Percentiles rank a stretch among this genome's conserved stretches.
Evolutionary conservation across 2,329 filamentous ascomycete genomes (phyloP).

Genomic region (Venturia asperata): DNA sequence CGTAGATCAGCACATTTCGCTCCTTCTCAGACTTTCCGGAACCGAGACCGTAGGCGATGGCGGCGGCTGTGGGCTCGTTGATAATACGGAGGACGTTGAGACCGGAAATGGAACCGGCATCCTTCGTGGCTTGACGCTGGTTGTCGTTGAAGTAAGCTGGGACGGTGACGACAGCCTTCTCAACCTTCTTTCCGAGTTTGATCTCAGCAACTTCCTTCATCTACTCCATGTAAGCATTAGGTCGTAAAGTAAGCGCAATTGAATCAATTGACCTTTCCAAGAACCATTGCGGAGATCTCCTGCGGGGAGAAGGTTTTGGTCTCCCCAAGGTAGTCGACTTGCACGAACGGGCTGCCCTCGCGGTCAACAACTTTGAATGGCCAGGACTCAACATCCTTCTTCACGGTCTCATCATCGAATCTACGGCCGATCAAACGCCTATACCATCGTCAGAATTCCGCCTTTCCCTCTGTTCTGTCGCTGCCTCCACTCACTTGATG

Average conservation of each 20-base stretch:
- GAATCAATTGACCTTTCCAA: constrained; percentile 69
- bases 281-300: constrained; percentile 98
- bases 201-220: constrained; percentile 99
- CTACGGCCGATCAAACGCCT: constrained; percentile 97
- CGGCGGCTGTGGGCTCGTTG: constrained; percentile 96
- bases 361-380: constrained; percentile 97
- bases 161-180: constrained; percentile 98
- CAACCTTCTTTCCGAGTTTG: constrained; percentile 97
- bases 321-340: constrained; percentile 94
- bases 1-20: constrained; percentile 98
- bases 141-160: constrained; percentile 99
- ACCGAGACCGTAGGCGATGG: constrained; percentile 87
- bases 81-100: constrained; percentile 99
- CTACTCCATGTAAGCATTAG: constrained; percentile 40
- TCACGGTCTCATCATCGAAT: constrained; percentile 91
- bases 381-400: constrained; percentile 99
- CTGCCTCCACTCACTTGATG: constrained; percentile 68
- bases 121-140: constrained; percentile 97
- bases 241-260: background rate
- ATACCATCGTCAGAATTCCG: constrained; percentile 20
- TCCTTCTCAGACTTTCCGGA: constrained; percentile 72
- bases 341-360: constrained; percentile 78
- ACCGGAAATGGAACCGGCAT: constrained; percentile 92
- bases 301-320: constrained; percentile 95
- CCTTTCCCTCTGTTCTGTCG: background rate